phyloP scores from a whole-genome alignment of 2,329 filamentous ascomycete genomes.

The Penicillium expansum region DNA sequence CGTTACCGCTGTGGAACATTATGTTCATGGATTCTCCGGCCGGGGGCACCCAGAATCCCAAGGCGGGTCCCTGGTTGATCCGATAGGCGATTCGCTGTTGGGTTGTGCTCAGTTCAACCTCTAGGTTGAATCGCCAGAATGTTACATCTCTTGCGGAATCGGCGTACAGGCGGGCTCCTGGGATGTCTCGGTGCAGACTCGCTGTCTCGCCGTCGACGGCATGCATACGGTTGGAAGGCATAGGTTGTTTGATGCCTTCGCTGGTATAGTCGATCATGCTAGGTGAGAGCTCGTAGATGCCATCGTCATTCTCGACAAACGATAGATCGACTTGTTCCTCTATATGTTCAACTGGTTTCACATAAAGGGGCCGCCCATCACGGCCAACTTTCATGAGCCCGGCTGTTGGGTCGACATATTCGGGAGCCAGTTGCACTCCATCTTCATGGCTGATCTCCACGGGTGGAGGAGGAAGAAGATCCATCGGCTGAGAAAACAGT shows the following conservation, averaged over 20 bases:
- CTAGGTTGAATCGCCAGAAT: slow-evolving; percentile 96
- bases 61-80: slow-evolving; percentile 85
- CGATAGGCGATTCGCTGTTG: slow-evolving; percentile 91
- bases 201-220: slow-evolving; percentile 71
- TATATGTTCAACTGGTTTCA: slow-evolving; percentile 83
- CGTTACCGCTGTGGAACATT: slow-evolving; percentile 98
- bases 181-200: slow-evolving; percentile 78
- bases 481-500: slow-evolving; percentile 82
- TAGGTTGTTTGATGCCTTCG: slow-evolving; percentile 39
- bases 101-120: slow-evolving; percentile 74
- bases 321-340: slow-evolving; percentile 77
- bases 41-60: slow-evolving; percentile 92
- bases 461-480: slow-evolving; percentile 75
- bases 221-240: slow-evolving; percentile 48
- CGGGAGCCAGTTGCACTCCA: slow-evolving; percentile 61
- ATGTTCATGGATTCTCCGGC: slow-evolving; percentile 88
- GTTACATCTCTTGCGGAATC: slow-evolving; percentile 84
- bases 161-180: slow-evolving; percentile 75
- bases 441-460: slow-evolving; percentile 61
- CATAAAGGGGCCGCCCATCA: slow-evolving; percentile 81
- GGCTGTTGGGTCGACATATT: slow-evolving; percentile 86
- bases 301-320: slow-evolving; percentile 72
- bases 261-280: slow-evolving; percentile 45
- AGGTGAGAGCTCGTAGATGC: slow-evolving; percentile 70
- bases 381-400: slow-evolving; percentile 83